Base-by-base conservation (phyloP, 345 rosid genomes). In the Gossypioides kirkii region DNA sequence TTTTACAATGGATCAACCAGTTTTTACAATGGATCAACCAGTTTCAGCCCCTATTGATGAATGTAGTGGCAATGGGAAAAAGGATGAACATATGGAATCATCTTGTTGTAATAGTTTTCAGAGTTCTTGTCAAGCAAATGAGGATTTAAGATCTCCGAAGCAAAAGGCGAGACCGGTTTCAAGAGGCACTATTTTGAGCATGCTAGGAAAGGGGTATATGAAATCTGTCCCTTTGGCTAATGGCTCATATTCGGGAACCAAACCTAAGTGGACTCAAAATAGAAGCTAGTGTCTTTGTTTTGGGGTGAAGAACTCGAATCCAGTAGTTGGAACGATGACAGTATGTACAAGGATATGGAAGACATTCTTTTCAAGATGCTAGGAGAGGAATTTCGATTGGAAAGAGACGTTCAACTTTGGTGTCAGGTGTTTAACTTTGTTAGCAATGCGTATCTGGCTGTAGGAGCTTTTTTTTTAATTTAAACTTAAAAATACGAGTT, bases 361-460 rank as follows among this genome's bases (percentile, higher is more conserved):
- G 84, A 81, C 55, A 81, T 87, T 74, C 71, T 86, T 61, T 75
- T 82, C 80, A 82, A 78, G 74, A 70, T 86, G 82, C 84, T 86
- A 6, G 89, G 85, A 66, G 81, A 79, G 55, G 91, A 86, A 43
- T 87, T 84, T 69, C 74, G 72, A 77, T 77, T 84, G 62, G 72
- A 76, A 16, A 78, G 83, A 78, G 77, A n/a, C n/a, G n/a, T n/a
- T n/a, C n/a, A n/a, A n/a, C n/a, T n/a, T n/a, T n/a, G n/a, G n/a
- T n/a, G n/a, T n/a, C n/a, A n/a, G n/a, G n/a, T n/a, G n/a, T n/a
- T n/a, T n/a, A n/a, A n/a, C n/a, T n/a, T n/a, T n/a, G n/a, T n/a
- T n/a, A n/a, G n/a, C n/a, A n/a, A n/a, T n/a, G n/a, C n/a, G n/a
- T n/a, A n/a, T n/a, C n/a, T n/a, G n/a, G n/a, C n/a, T n/a, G n/a